These are phyloP conservation scores for Monosporascus ibericus DNA, from an alignment of 2,329 filamentous ascomycete genomes.

Conservation along the genomic window DNA sequence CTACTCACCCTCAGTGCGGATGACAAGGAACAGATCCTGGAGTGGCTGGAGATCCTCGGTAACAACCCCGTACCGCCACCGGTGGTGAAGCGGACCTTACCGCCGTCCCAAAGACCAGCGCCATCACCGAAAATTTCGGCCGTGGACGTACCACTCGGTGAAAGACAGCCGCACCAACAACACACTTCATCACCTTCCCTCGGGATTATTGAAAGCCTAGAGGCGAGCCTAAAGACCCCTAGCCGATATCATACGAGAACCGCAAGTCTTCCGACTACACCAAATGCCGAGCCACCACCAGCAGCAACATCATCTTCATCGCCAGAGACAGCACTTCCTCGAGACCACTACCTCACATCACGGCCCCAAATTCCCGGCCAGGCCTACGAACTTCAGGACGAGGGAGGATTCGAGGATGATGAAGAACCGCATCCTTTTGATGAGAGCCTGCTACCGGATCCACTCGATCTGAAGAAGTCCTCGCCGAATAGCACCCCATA, in stretches of 20 bases:
- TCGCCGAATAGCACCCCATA: slow-evolving; percentile 29
- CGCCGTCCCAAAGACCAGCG: slow-evolving; percentile 16
- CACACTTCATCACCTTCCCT: slow-evolving; percentile 12
- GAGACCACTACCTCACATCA: slow-evolving; percentile 22
- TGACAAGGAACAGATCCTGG: slow-evolving; percentile 68
- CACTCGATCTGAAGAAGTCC: slow-evolving; percentile 27
- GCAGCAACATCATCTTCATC: slow-evolving; percentile 17
- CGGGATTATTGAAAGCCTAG: slow-evolving; percentile 11
- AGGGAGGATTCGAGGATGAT: slow-evolving; percentile 6
- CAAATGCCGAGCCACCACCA: slow-evolving; percentile 13
- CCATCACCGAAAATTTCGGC: slow-evolving; percentile 16
- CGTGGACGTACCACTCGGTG: slow-evolving; percentile 34
- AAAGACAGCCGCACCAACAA: slow-evolving; percentile 22
- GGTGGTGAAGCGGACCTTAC: slow-evolving; percentile 27
- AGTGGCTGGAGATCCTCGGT: slow-evolving; percentile 81
- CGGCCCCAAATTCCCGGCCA: slow-evolving; percentile 10
- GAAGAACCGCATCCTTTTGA: slow-evolving; percentile 20
- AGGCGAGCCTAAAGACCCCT: slow-evolving; percentile 28
- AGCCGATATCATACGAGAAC: slow-evolving; percentile 27
- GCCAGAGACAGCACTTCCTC: slow-evolving; percentile 33
- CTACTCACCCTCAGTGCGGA: slow-evolving; percentile 71
- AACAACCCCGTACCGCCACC: slow-evolving; percentile 43
- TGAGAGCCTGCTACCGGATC: slow-evolving; percentile 34
- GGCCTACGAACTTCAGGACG: slow-evolving; percentile 1
- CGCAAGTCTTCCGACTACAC: slow-evolving; percentile 23